Evolutionary conservation across 306 rosid species (phyloP), one percentile per base, ranked within the genome.

Genomic region (Senna tora): DNA sequence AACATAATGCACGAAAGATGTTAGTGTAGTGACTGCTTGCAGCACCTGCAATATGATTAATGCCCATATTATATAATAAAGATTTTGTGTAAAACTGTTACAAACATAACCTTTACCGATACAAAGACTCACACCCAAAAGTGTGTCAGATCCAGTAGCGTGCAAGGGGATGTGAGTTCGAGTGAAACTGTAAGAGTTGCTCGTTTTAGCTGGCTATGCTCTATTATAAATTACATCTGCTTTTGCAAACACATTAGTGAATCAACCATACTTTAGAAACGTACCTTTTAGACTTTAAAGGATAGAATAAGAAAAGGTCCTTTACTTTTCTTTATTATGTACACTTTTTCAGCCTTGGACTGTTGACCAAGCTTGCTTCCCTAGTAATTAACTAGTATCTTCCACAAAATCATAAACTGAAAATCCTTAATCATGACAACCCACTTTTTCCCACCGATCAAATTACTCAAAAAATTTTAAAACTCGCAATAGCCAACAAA

Each of bases 381-480:
- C 74, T 57, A 33, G 43, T 60, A 78, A 71, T 71, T 62, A 66
- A 75, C 33, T 72, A 78, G 42, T 73, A 3, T 66, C 60, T 77
- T 71, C 64, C 64, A 71, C 79, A 42, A 62, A 19, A 57, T 69
- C 60, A 75, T 9, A 38, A 51, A 63, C 57, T 75, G 42, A 36
- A 65, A 67, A 81, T 82, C 74, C 78, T 72, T 59, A 82, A 83
- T 81, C 69, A 77, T 66, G 72, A 72, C 46, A 81, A 39, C 43
- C 86, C 79, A 79, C 77, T 77, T 86, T 74, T 66, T 12, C 45
- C 2, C 56, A 75, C 54, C 69, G 76, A 80, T 83, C 43, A 75
- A 73, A 80, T 76, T 65, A 88, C 79, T 73, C 10, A 82, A 79
- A 77, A 82, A 63, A 46, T 73, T 16, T 16, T 64, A 80, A 76